These are phyloP conservation scores for Coemansia sp. DNA, from an alignment of 192 early-diverging fungal species.

Conservation along the genomic window DNA sequence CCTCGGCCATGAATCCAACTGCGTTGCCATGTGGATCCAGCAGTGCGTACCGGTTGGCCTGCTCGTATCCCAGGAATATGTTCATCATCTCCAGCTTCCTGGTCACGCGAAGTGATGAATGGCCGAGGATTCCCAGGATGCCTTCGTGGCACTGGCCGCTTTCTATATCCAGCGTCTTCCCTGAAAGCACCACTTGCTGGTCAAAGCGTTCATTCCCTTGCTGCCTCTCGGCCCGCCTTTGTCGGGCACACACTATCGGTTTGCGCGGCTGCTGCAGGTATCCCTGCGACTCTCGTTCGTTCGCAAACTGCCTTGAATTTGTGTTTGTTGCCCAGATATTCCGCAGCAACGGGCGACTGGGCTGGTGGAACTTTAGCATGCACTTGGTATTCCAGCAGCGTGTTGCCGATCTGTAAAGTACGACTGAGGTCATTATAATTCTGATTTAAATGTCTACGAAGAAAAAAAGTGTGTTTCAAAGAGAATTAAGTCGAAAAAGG, in stretches of 20 bases:
- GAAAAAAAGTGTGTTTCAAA: too few relatives aligned
- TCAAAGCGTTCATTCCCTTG: background rate
- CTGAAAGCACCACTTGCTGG: background rate
- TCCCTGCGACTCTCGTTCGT: background rate
- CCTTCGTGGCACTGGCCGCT: background rate
- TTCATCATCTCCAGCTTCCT: slow-evolving; percentile 88
- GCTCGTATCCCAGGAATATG: slow-evolving; percentile 71
- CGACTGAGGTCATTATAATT: too few relatives aligned
- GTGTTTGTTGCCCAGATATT: background rate
- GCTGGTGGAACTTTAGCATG: background rate
- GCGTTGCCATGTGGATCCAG: slow-evolving; percentile 63
- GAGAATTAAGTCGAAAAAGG: too few relatives aligned
- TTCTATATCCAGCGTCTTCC: background rate
- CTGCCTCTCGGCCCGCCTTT: background rate
- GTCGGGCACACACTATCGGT: background rate
- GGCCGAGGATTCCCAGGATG: slow-evolving; percentile 10
- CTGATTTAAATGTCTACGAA: too few relatives aligned
- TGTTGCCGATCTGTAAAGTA: background rate
- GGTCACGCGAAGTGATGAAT: slow-evolving; percentile 26
- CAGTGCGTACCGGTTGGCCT: slow-evolving; percentile 86
- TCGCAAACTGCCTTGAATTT: background rate
- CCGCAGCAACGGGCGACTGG: background rate
- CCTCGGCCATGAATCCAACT: slow-evolving; percentile 85
- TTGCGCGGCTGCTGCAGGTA: background rate
- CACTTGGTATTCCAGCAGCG: background rate